Percentiles rank a stretch among this genome's conserved stretches.
phyloP scores from a whole-genome alignment of 2,329 filamentous ascomycete genomes.

The Helminthosporium solani region DNA sequence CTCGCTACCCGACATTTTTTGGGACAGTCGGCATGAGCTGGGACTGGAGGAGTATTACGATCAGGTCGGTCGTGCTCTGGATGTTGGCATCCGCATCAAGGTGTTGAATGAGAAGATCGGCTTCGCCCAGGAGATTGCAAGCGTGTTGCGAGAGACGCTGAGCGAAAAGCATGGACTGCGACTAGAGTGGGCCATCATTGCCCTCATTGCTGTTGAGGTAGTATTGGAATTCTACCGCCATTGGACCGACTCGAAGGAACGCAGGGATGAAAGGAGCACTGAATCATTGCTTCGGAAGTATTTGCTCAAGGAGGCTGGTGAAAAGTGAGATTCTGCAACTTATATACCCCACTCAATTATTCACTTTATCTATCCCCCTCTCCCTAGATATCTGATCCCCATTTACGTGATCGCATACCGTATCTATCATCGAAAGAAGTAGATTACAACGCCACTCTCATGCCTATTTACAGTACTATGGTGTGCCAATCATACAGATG shows the following conservation, averaged over 20 bases:
- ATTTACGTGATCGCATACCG: no score
- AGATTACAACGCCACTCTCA: no score
- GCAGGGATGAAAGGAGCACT: slow-evolving; percentile 45
- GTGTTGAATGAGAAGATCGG: slow-evolving; percentile 96
- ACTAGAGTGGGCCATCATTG: slow-evolving; percentile 94
- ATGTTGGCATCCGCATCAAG: slow-evolving; percentile 88
- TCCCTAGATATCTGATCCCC: no score
- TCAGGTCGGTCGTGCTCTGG: slow-evolving; percentile 83
- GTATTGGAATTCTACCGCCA: slow-evolving; percentile 78
- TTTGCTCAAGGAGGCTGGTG: slow-evolving; percentile 23
- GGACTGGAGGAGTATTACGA: slow-evolving; percentile 94
- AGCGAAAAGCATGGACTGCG: slow-evolving; percentile 87
- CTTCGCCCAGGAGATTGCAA: slow-evolving; percentile 93
- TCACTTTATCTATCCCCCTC: no score
- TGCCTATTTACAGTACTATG: no score
- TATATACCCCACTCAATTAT: slow-evolving; percentile 28
- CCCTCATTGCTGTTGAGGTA: slow-evolving; percentile 90
- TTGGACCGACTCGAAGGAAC: slow-evolving; percentile 60
- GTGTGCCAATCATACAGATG: no score
- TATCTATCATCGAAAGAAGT: no score
- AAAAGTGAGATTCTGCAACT: slow-evolving; percentile 7
- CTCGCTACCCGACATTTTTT: slow-evolving; percentile 92
- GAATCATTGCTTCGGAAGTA: slow-evolving; percentile 43
- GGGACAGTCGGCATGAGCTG: slow-evolving; percentile 87
- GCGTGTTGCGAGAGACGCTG: slow-evolving; percentile 79